Base-by-base conservation (phyloP, 306 rosid genomes). In the Vigna nakashimae region DNA sequence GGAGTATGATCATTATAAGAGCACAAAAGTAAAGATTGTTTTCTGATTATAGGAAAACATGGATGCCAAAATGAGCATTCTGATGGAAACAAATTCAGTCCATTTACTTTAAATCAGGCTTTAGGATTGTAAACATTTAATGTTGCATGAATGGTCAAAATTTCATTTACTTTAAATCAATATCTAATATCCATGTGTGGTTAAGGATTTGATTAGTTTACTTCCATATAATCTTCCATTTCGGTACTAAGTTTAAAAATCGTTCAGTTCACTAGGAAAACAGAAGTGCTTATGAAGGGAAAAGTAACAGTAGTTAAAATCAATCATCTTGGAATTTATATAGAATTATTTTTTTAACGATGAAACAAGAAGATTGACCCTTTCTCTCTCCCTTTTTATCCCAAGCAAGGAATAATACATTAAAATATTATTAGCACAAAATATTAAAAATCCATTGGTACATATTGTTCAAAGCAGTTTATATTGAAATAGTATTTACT, bases 1-100 rank as follows among this genome's bases (percentile, higher is more conserved):
- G 14, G 12, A 52, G 32, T 60, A 71, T 30, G 28, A 82, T 42
- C 46, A 42, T 28, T 52, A 77, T 52, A 55, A 45, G 73, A 52
- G 55, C 36, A 15, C 3, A 48, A 64, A 38, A 59, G 6, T 36
- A 57, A 9, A 59, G 20, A 53, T 76, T 69, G 40, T 28, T 65
- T 20, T 55, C 74, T 38, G 53, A 67, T 64, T 57, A 34, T 3
- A 22, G 55, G 50, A 51, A 26, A 53, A 20, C 13, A 51, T 50
- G 11, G n/a, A 32, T 43, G 64, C 64, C 65, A 36, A 65, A 72
- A 22, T 34, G 56, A 30, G 34, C 24, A n/a, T 65, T 40, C 0
- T 4, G 69, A 38, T 74, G 63, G 75, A 49, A 57, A 74, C 6
- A 4, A 34, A 5, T 16, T 69, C 22, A 20, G 22, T 20, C 22